A percentile compares a stretch with the other conserved stretches of the same genome.
These are phyloP conservation scores for Castanea crenata DNA, from an alignment of 306 rosid species.

Conservation along the genomic window DNA sequence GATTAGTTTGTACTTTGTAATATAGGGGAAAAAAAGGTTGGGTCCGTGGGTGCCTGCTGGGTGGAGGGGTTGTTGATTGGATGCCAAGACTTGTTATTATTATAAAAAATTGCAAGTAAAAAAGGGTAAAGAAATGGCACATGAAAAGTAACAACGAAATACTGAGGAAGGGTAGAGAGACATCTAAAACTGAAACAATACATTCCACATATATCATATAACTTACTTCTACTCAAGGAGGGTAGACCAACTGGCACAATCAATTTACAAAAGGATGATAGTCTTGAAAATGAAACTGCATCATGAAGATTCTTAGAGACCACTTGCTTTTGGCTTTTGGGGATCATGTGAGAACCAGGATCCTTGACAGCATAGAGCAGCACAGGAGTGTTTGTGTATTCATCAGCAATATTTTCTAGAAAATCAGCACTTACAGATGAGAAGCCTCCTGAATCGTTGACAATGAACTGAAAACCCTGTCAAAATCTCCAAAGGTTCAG, in stretches of 20 bases:
- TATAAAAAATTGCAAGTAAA: not conserved
- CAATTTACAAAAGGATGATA: constrained; percentile 70
- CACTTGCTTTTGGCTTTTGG: constrained; percentile 52
- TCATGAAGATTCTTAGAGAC: constrained; percentile 72
- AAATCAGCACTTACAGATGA: constrained; percentile 74
- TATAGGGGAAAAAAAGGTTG: constrained; percentile 8
- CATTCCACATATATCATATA: constrained; percentile 11
- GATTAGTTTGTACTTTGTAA: constrained; percentile 16
- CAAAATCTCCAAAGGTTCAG: constrained; percentile 13
- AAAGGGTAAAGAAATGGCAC: constrained; percentile 7
- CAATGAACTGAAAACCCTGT: constrained; percentile 88
- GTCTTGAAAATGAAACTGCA: constrained; percentile 77
- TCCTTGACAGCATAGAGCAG: constrained; percentile 64
- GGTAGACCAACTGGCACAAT: constrained; percentile 84
- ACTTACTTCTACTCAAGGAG: constrained; percentile 61
- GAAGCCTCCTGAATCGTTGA: constrained; percentile 90
- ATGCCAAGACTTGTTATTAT: too few species aligned
- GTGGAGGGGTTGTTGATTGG: not conserved
- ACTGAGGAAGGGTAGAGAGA: constrained; percentile 15
- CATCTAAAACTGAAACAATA: not conserved
- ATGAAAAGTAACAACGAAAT: constrained; percentile 12
- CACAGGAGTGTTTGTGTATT: constrained; percentile 66
- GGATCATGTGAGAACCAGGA: constrained; percentile 40
- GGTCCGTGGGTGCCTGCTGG: not conserved
- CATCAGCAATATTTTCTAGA: constrained; percentile 81